A percentile compares a stretch with the other conserved stretches of the same genome.
Evolutionary conservation across 2,329 filamentous ascomycete species (phyloP).

Genomic region (Cordyceps pruinosa): DNA sequence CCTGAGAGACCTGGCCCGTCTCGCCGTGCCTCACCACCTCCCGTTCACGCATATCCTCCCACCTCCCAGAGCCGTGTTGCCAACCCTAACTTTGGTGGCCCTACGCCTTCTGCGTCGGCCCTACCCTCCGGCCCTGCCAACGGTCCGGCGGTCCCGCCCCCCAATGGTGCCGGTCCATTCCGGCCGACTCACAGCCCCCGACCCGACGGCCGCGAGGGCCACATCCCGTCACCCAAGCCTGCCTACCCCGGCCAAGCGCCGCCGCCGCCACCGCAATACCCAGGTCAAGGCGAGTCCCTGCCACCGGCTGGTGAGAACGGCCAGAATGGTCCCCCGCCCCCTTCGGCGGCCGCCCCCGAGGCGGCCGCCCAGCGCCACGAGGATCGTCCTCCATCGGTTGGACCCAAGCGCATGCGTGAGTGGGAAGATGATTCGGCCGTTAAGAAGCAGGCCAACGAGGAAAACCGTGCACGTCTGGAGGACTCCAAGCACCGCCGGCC

Average conservation of each 20-base stretch:
- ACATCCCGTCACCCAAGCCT: constrained; percentile 85
- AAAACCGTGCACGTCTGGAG: constrained; percentile 78
- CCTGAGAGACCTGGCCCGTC: constrained; percentile 1
- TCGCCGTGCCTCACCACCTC: constrained; percentile 22
- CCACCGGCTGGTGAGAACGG: constrained; percentile 55
- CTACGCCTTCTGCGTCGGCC: constrained; percentile 38
- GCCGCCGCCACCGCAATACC: constrained; percentile 43
- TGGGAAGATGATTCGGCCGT: constrained; percentile 78
- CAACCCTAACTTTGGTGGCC: constrained; percentile 54
- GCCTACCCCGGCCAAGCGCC: constrained; percentile 72
- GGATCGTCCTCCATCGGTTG: constrained; percentile 73
- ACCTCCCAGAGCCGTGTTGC: constrained; percentile 48
- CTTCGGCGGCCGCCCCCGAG: constrained; percentile 47
- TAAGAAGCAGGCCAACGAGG: constrained; percentile 86
- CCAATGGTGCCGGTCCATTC: constrained; percentile 61
- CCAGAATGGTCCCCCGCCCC: constrained; percentile 42
- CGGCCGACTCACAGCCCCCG: constrained; percentile 66
- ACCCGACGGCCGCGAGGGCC: constrained; percentile 67
- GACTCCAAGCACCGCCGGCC: constrained; percentile 74
- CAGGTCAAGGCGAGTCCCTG: constrained; percentile 60
- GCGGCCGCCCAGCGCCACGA: constrained; percentile 55
- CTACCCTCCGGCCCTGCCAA: constrained; percentile 28
- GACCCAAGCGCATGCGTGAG: constrained; percentile 78
- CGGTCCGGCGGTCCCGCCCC: constrained; percentile 29
- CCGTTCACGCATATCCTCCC: constrained; percentile 45